A percentile compares a stretch with the other conserved stretches of the same genome.
phyloP scores from a whole-genome alignment of 2,329 filamentous ascomycete genomes.

The Cladophialophora exuberans region DNA sequence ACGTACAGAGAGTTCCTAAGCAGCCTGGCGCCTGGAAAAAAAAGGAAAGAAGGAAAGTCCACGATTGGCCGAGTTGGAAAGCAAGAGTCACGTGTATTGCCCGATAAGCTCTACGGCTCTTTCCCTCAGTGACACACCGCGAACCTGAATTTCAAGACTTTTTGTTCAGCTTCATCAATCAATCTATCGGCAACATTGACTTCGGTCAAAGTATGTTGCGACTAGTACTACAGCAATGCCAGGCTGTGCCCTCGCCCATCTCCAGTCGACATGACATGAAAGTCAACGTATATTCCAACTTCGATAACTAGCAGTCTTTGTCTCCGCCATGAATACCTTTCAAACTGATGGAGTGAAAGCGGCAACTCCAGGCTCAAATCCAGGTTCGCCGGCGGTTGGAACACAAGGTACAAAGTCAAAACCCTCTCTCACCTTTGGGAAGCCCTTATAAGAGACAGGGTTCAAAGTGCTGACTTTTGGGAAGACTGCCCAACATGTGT shows the following conservation, averaged over 20 bases:
- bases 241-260: not conserved
- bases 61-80: too few species aligned
- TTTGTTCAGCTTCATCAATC: not conserved
- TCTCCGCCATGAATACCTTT: conserved; percentile 8
- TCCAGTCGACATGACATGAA: not conserved
- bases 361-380: conserved; percentile 3
- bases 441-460: not conserved
- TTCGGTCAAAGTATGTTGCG: not conserved
- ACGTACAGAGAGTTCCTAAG: too few species aligned
- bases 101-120: conserved; percentile 8
- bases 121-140: not conserved
- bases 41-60: conserved; percentile 4
- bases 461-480: conserved; percentile 11
- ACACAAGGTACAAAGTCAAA: conserved; percentile 22
- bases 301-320: not conserved
- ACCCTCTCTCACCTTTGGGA: conserved; percentile 1
- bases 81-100: too few species aligned
- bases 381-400: conserved; percentile 14
- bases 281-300: not conserved
- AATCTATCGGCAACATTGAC: not conserved
- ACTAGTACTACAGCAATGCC: not conserved
- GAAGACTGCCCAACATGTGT: conserved; percentile 31
- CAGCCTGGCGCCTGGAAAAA: too few species aligned
- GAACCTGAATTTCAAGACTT: not conserved
- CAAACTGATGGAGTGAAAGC: not conserved